Conservation (phyloP, 352 stramenopile species). For the Phytophthora nicotianae region DNA sequence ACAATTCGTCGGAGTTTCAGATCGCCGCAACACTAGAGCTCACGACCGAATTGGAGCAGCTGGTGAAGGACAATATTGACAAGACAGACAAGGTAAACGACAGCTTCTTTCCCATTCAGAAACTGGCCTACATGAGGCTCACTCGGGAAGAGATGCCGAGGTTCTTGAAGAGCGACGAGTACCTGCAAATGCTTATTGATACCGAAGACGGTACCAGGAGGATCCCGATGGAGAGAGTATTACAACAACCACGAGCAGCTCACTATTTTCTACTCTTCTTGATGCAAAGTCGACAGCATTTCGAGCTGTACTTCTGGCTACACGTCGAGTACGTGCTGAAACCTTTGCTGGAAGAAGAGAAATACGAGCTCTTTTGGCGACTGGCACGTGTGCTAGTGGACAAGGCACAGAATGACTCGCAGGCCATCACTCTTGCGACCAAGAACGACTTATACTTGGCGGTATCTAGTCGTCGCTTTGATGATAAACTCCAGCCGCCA, state of each 20-base stretch:
- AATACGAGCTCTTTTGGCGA: conserved; percentile 69
- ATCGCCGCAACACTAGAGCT: conserved; percentile 84
- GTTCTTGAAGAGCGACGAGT: conserved; percentile 87
- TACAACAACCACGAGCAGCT: conserved; percentile 76
- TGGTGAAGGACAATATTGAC: conserved; percentile 77
- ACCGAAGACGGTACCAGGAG: conserved; percentile 77
- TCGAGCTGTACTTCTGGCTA: conserved; percentile 89
- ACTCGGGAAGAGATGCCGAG: conserved; percentile 81
- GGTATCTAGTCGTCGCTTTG: conserved; percentile 45
- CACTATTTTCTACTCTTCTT: conserved; percentile 89
- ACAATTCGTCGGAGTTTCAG: conserved; percentile 80
- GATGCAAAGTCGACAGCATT: conserved; percentile 88
- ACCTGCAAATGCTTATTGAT: conserved; percentile 84
- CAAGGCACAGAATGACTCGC: conserved; percentile 79
- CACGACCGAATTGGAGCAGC: conserved; percentile 72
- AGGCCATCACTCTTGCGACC: conserved; percentile 76
- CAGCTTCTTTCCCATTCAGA: conserved; percentile 86
- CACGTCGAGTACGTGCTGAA: conserved; percentile 89
- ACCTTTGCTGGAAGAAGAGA: conserved; percentile 54
- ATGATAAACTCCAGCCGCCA: conserved; percentile 45
- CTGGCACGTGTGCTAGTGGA: conserved; percentile 66
- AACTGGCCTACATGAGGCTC: conserved; percentile 84
- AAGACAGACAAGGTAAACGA: conserved; percentile 54
- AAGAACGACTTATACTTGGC: conserved; percentile 72
- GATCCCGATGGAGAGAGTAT: conserved; percentile 80